Conservation (phyloP, 331 rosid species). For the Arachis monticola region DNA sequence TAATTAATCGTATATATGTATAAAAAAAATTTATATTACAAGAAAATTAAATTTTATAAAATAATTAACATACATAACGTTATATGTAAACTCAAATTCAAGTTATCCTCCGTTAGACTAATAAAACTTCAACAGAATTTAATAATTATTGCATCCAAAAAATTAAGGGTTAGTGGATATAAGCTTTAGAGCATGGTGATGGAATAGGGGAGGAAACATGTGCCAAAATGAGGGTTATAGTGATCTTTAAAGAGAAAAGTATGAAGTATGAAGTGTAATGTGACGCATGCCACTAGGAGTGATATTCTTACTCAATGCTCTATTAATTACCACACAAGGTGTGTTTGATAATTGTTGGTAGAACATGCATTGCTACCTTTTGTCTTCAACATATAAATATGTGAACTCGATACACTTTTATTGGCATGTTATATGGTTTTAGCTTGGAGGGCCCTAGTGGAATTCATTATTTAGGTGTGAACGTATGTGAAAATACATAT, state of each 20-base stretch:
- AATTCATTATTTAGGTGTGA: not conserved
- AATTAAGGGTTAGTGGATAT: not conserved
- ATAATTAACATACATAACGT: no score
- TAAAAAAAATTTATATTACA: no score
- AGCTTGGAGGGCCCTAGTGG: not conserved
- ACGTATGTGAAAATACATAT: not conserved
- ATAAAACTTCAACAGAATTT: no score
- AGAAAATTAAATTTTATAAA: no score
- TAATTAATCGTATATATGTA: no score
- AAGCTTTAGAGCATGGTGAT: not conserved
- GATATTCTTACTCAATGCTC: not conserved
- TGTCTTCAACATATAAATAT: not conserved
- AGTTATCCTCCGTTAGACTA: no score
- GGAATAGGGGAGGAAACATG: not conserved
- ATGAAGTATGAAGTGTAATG: not conserved
- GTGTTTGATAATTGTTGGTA: not conserved
- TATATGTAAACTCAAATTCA: no score
- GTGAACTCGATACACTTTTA: not conserved
- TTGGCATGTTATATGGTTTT: not conserved
- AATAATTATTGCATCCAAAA: no score
- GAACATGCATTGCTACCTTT: not conserved
- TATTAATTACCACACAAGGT: not conserved
- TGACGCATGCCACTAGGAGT: not conserved
- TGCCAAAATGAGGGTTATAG: not conserved
- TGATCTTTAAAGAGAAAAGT: not conserved